These are phyloP conservation scores for Eutrema salsugineum DNA, from an alignment of 441 rosid genomes.

Conservation along the genomic window DNA sequence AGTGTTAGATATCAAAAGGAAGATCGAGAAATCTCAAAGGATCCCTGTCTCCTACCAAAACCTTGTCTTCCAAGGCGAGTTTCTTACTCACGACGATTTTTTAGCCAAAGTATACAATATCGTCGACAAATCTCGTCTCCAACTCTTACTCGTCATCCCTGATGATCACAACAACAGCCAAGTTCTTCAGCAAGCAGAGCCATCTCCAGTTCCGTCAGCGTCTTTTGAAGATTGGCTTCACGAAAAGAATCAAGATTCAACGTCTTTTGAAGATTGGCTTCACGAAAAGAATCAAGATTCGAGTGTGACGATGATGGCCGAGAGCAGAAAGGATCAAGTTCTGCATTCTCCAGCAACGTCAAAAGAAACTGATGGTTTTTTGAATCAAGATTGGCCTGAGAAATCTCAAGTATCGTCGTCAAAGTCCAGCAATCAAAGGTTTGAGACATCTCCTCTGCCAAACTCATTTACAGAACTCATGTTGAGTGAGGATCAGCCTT, in stretches of 20 bases:
- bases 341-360: background rate
- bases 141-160: background rate
- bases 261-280: background rate
- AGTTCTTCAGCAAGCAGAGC: conserved; percentile 27
- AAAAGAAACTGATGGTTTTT: too few species aligned
- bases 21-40: conserved; percentile 58
- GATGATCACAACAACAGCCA: background rate
- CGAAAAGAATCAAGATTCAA: background rate
- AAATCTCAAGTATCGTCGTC: conserved; percentile 13
- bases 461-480: conserved; percentile 30
- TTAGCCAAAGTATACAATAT: background rate
- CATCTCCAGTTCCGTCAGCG: conserved; percentile 18
- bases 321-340: background rate
- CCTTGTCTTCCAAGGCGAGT: conserved; percentile 54
- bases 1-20: conserved; percentile 73
- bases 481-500: background rate
- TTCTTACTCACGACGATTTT: conserved; percentile 39
- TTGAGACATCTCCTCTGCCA: background rate
- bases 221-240: conserved; percentile 28
- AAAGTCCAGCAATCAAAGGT: too few species aligned
- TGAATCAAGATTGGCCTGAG: conserved; percentile 1
- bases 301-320: background rate
- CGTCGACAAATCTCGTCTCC: background rate
- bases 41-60: conserved; percentile 61
- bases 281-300: conserved; percentile 9